phyloP scores from a whole-genome alignment of 1,284 basidiomycete species.

The Pseudozyma pruni region DNA sequence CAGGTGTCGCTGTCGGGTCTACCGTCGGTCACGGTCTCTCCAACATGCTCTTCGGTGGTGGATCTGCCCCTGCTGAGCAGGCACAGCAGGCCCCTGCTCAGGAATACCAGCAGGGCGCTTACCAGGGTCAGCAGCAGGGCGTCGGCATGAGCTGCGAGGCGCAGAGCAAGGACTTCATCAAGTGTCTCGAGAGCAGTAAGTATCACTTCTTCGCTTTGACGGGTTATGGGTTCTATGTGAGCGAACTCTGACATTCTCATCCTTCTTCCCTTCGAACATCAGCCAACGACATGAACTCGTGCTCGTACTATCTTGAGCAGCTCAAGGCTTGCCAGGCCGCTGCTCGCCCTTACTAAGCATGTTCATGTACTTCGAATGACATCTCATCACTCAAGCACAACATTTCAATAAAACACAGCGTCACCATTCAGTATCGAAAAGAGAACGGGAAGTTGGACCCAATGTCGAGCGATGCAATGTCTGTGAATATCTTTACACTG shows the following conservation, averaged over 20 bases:
- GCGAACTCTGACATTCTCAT: slow-evolving; percentile 1
- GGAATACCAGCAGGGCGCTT: slow-evolving; percentile 37
- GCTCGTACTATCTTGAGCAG: slow-evolving; percentile 72
- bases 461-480: too few relatives aligned
- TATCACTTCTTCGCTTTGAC: not conserved
- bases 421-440: slow-evolving; percentile 20
- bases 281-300: slow-evolving; percentile 71
- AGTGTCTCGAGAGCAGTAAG: slow-evolving; percentile 62
- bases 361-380: not conserved
- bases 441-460: not conserved
- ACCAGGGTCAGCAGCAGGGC: slow-evolving; percentile 42
- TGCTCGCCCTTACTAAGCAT: slow-evolving; percentile 60
- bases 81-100: slow-evolving; percentile 54
- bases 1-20: slow-evolving; percentile 84
- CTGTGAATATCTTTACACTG: too few relatives aligned
- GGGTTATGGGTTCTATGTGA: not conserved
- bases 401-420: slow-evolving; percentile 18
- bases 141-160: slow-evolving; percentile 70
- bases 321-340: slow-evolving; percentile 68
- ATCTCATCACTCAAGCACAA: slow-evolving; percentile 4
- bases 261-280: slow-evolving; percentile 28
- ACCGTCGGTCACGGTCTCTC: slow-evolving; percentile 84
- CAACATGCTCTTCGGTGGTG: slow-evolving; percentile 82
- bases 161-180: slow-evolving; percentile 71
- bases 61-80: slow-evolving; percentile 64